Conservation (phyloP, 2,329 filamentous ascomycete genomes). For the Ophiocordyceps polyrhachis-furcata region DNA sequence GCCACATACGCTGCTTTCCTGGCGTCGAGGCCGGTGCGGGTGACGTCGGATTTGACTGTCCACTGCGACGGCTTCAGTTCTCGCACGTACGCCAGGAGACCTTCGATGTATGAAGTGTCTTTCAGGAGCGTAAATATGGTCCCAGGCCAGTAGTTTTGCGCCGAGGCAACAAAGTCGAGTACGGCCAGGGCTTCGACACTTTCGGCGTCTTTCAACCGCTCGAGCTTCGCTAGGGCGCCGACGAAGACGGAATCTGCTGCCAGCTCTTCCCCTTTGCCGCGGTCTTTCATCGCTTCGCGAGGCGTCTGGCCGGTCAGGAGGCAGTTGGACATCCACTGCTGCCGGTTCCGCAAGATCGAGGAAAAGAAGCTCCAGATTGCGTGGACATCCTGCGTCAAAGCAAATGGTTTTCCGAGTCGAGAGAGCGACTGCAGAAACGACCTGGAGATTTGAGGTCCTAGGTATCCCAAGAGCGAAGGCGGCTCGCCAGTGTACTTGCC, state of each 20-base stretch:
- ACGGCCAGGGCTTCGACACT: conserved; percentile 53
- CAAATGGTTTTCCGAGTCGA: conserved; percentile 57
- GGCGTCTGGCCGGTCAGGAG: conserved; percentile 78
- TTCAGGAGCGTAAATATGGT: conserved; percentile 64
- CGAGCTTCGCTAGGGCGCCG: conserved; percentile 53
- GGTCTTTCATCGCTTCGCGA: conserved; percentile 47
- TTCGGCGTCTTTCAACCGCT: conserved; percentile 43
- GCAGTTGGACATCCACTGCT: conserved; percentile 93
- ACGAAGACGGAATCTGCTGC: conserved; percentile 48
- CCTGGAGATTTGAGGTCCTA: conserved; percentile 66
- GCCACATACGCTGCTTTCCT: conserved; percentile 65
- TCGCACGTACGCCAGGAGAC: conserved; percentile 51
- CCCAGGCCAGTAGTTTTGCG: conserved; percentile 94
- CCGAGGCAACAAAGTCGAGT: conserved; percentile 69
- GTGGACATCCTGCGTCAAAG: conserved; percentile 43
- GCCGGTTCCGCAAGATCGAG: conserved; percentile 68
- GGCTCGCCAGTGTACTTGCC: conserved; percentile 53
- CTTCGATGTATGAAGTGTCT: conserved; percentile 53
- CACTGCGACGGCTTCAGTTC: conserved; percentile 32
- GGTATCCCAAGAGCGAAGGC: conserved; percentile 80
- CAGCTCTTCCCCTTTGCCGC: conserved; percentile 29
- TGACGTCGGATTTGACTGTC: conserved; percentile 34
- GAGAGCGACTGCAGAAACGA: conserved; percentile 67
- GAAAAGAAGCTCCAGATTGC: conserved; percentile 74
- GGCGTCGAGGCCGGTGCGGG: conserved; percentile 41